Percentiles rank a stretch among this genome's conserved stretches.
Evolutionary conservation across 805 yeast genomes (phyloP).

Genomic region (Wickerhamomyces mucosus): DNA sequence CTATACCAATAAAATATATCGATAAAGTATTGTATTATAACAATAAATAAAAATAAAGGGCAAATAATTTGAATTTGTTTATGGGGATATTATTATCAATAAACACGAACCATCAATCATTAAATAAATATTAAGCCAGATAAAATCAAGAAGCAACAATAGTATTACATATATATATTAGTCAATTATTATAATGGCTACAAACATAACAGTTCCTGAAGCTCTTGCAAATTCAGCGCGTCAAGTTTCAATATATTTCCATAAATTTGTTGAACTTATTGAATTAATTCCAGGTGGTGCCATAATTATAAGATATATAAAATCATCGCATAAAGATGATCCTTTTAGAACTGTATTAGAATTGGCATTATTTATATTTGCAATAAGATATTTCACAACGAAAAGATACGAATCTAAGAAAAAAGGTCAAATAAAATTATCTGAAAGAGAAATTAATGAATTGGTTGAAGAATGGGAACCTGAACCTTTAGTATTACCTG

Average conservation of each 20-base stretch:
- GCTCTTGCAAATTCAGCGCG: conserved; percentile 6
- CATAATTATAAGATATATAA: conserved; percentile 58
- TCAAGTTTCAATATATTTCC: conserved; percentile 3
- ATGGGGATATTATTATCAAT: no score
- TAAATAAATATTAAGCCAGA: no score
- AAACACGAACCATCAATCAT: no score
- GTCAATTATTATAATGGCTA: neutral
- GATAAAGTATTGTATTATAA: no score
- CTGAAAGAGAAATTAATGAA: conserved; percentile 63
- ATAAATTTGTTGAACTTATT: conserved; percentile 6
- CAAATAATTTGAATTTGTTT: no score
- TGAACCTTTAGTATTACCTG: conserved; percentile 59
- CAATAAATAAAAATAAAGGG: no score
- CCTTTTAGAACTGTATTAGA: conserved; percentile 87
- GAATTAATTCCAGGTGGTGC: conserved; percentile 44
- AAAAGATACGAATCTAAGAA: conserved; percentile 70
- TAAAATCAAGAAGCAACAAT: no score
- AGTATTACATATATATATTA: no score
- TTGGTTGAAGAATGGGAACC: conserved; percentile 90
- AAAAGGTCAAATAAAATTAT: conserved; percentile 54
- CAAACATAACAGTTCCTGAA: conserved; percentile 10
- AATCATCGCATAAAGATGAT: conserved; percentile 84
- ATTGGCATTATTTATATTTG: conserved; percentile 65
- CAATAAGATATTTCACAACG: conserved; percentile 70
- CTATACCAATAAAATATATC: no score